Evolutionary conservation across 2,329 filamentous ascomycete species (phyloP).

Genomic region (Tympanopsis confertula): DNA sequence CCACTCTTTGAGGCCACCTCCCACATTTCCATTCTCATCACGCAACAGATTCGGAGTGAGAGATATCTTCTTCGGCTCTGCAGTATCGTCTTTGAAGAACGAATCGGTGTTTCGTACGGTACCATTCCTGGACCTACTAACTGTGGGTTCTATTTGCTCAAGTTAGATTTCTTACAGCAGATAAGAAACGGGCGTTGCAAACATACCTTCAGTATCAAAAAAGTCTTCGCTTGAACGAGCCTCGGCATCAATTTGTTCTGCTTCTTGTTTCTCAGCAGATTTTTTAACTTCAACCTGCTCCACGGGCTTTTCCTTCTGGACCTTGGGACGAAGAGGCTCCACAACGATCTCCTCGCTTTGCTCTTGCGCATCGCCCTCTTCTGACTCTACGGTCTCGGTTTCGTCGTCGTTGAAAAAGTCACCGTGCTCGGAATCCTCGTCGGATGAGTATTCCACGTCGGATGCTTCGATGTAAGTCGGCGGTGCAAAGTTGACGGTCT

Average conservation of each 20-base stretch:
- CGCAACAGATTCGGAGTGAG: conserved; percentile 61
- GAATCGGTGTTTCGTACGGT: conserved; percentile 61
- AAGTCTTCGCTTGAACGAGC: conserved; percentile 36
- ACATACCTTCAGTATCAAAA: conserved; percentile 18
- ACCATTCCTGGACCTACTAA: conserved; percentile 44
- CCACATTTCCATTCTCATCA: conserved; percentile 34
- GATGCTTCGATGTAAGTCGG: conserved; percentile 64
- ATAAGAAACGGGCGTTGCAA: too few species aligned
- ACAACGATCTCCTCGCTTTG: neutral
- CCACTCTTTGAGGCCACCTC: conserved; percentile 16
- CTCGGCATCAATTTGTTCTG: neutral
- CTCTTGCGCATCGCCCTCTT: too few species aligned
- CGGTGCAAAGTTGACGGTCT: conserved; percentile 60
- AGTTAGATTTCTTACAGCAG: too few species aligned
- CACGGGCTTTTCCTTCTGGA: neutral
- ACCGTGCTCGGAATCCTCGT: conserved; percentile 46
- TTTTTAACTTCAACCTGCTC: neutral
- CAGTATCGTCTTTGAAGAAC: conserved; percentile 63
- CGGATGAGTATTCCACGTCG: conserved; percentile 58
- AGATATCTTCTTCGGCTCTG: conserved; percentile 64
- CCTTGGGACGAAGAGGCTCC: neutral
- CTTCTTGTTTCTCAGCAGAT: neutral
- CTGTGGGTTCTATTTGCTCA: neutral
- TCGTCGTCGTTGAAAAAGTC: conserved; percentile 32
- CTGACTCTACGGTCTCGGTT: conserved; percentile 19